These are phyloP conservation scores for Fusarium metavorans DNA, from an alignment of 2,329 filamentous ascomycete genomes.

Conservation along the genomic window DNA sequence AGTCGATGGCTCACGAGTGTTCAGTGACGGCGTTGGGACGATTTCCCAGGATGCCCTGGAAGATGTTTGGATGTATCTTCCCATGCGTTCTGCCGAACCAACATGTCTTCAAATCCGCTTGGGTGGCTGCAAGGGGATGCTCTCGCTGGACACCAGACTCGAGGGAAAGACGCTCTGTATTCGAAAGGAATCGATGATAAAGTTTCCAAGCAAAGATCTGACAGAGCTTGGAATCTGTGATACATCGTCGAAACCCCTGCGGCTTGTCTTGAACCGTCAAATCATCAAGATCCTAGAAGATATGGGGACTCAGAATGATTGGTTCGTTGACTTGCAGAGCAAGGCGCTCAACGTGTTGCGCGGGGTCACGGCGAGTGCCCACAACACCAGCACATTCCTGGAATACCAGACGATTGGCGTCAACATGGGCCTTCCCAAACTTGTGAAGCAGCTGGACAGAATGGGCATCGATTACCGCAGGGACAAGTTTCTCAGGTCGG, in stretches of 20 bases:
- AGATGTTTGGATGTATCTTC: constrained; percentile 69
- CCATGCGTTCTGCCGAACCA: constrained; percentile 61
- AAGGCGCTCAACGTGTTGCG: constrained; percentile 71
- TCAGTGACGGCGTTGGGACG: constrained; percentile 85
- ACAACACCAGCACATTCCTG: constrained; percentile 76
- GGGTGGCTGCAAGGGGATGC: constrained; percentile 82
- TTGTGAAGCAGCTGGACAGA: constrained; percentile 70
- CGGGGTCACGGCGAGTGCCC: constrained; percentile 65
- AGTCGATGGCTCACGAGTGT: constrained; percentile 64
- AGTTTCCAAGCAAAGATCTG: constrained; percentile 71
- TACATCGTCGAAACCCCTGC: constrained; percentile 73
- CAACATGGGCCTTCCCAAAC: constrained; percentile 67
- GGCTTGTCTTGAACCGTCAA: constrained; percentile 80
- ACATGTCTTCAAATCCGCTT: constrained; percentile 82
- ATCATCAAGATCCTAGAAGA: constrained; percentile 91
- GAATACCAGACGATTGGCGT: constrained; percentile 71
- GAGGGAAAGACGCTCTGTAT: constrained; percentile 69
- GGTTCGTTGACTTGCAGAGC: constrained; percentile 75
- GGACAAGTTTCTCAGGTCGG: constrained; percentile 76
- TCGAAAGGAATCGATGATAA: constrained; percentile 79
- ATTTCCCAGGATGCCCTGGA: constrained; percentile 72
- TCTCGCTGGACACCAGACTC: constrained; percentile 75
- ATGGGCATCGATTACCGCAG: constrained; percentile 73
- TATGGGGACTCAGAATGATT: constrained; percentile 67
- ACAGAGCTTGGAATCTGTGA: constrained; percentile 79